A percentile compares a stretch with the other conserved stretches of the same genome.
Conservation (phyloP, 352 stramenopile genomes). For the Globisporangium rhizosaccharum region DNA sequence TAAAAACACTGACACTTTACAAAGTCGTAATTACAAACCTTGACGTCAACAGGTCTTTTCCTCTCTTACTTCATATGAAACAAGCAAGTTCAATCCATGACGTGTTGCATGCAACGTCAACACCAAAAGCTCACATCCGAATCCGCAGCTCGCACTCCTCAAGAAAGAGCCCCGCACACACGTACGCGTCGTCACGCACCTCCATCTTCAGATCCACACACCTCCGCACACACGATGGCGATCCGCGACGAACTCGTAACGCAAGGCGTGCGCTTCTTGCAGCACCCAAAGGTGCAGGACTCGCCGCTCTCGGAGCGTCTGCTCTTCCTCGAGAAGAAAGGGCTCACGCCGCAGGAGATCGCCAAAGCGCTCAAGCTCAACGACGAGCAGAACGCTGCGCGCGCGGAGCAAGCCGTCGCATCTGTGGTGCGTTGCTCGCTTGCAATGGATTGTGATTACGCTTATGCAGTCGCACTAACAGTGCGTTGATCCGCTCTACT, state of each 20-base stretch:
- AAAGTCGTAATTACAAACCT: too few species aligned
- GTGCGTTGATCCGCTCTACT: background rate
- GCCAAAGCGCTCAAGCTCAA: slow-evolving; percentile 54
- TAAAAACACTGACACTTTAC: too few species aligned
- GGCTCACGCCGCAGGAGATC: slow-evolving; percentile 63
- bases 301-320: slow-evolving; percentile 68
- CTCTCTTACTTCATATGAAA: too few species aligned
- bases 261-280: slow-evolving; percentile 73
- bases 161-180: too few species aligned
- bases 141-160: background rate
- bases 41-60: too few species aligned
- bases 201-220: background rate
- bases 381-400: slow-evolving; percentile 52
- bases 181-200: too few species aligned
- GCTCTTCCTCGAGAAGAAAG: slow-evolving; percentile 75
- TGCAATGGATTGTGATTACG: background rate
- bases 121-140: slow-evolving; percentile 8
- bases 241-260: slow-evolving; percentile 57
- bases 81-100: too few species aligned
- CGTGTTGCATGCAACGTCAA: slow-evolving; percentile 7
- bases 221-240: slow-evolving; percentile 10
- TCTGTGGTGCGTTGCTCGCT: slow-evolving; percentile 39
- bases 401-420: slow-evolving; percentile 43
- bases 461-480: background rate
- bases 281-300: slow-evolving; percentile 72